Evolutionary conservation across 768 basidiomycete species (phyloP), one percentile per base, ranked within the genome.

Genomic region (Termitomyces sp.): DNA sequence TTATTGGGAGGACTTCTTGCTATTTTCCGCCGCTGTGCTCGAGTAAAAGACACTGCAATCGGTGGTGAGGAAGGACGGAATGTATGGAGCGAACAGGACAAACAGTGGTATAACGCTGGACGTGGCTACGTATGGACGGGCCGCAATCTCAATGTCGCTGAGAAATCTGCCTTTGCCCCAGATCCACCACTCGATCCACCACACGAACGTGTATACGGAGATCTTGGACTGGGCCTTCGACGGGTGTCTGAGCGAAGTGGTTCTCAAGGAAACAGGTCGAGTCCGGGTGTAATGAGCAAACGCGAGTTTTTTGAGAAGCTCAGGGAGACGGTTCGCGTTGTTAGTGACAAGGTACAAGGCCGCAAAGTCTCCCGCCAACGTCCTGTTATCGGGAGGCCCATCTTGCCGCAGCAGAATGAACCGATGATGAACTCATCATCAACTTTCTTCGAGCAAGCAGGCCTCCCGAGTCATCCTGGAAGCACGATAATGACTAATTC

Each of bases 281-380:
- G 78, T 56, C 79, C 86, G 8, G 81, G 79, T 9, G 76, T 87
- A 39, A 85, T 89, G 80, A 86, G 79, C 67, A 91, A 90, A 69
- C 77, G 74, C 18, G 86, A 89, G 66, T 90, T 91, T 65, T 62
- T 90, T 53, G 77, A 79, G n/a, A 80, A 75, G 67, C 78, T 91
- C 43, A 81, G 75, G 60, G 77, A 83, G 48, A 86, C 87, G 2
- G 84, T 87, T 34, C 78, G 89, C 56, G 79, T 83, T 44, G 87
- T 89, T 60, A 89, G 88, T 73, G 80, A 85, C 66, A 84, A 77
- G 62, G 71, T 71, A 26, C 71, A 71, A 13, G 73, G 73, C 36
- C 70, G 71, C 43, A 72, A 70, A 55, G 59, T 65, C 9, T 64
- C 75, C 32, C 68, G 72, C 53, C 66, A 72, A 56, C 74, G 79